Evolutionary conservation across 495 filamentous ascomycete species (phyloP).

Genomic region (Podospora pseudopauciseta): DNA sequence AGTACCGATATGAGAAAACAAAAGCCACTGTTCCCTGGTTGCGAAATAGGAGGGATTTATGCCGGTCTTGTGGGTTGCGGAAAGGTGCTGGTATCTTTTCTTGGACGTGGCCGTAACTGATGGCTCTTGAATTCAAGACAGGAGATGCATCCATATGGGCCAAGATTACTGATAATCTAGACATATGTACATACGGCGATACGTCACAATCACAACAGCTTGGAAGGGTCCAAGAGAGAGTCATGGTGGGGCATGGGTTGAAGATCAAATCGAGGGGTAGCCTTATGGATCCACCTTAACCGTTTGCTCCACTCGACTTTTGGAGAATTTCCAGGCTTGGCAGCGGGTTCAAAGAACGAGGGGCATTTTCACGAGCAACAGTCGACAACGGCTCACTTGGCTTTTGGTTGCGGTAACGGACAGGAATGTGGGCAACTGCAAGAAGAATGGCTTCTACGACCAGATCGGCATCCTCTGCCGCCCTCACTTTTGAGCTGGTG

Average conservation of each 20-base stretch:
- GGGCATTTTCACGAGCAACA: neutral
- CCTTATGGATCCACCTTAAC: neutral
- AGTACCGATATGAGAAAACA: neutral
- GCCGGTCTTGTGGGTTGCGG: neutral
- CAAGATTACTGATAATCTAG: neutral
- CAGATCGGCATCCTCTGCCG: slow-evolving; percentile 46
- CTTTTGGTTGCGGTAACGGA: neutral
- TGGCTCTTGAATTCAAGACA: neutral
- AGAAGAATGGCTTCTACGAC: slow-evolving; percentile 45
- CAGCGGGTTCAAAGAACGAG: slow-evolving; percentile 7
- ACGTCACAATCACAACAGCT: neutral
- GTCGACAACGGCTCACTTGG: neutral
- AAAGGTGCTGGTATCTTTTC: neutral
- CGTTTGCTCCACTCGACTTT: neutral
- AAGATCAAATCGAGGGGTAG: neutral
- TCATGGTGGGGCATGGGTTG: neutral
- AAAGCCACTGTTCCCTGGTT: too few relatives aligned
- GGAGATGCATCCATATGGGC: neutral
- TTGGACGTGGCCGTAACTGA: too few relatives aligned
- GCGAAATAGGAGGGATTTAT: neutral
- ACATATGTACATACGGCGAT: neutral
- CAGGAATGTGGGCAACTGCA: slow-evolving; percentile 31
- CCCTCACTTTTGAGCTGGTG: slow-evolving; percentile 76
- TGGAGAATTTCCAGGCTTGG: slow-evolving; percentile 15
- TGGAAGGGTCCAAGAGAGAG: neutral